Evolutionary conservation across 352 stramenopile genomes (phyloP), one percentile per base, ranked within the genome.

Genomic region (Plasmopara viticola): DNA sequence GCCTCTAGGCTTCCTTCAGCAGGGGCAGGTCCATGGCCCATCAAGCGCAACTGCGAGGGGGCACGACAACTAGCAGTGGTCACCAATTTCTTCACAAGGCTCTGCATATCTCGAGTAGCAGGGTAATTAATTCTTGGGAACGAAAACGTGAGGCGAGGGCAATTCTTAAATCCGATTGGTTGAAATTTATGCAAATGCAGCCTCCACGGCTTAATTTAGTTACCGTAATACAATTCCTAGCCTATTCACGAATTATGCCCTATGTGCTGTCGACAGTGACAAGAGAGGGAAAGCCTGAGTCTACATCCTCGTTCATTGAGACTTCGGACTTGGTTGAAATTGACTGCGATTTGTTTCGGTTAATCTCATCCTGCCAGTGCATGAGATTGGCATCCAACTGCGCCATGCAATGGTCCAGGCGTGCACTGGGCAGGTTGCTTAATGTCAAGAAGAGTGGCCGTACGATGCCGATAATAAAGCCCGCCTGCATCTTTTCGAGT

Each of bases 391-490:
- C 64, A 38, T 90, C 76, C 44, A 93, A 51, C 18, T 89, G 78
- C 9, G 51, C 56, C 52, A 87, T 68, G 58, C 79, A 93, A 47
- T 87, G 75, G 9, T 41, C 59, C 20, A 93, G 58, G 9, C 72
- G 40, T 4, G 74, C 68, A 35, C 62, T 65, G 2, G 82, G 82
- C 15, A 93, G 51, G 37, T 72, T 64, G 20, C 63, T 77, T 29
- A 90, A 62, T 29, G 66, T 72, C 14, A 74, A 41, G 55, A 91
- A 91, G 8, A 91, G 68, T 18, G 88, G 88, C 2, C 76, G 68
- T 13, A 95, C 88, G 35, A 97, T 93, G 48, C 90, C 93, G 34
- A 97, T 86, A 53, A 98, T 96, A 58, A 98, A 98, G 44, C 87
- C 87, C 6, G 94, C 74, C 67, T 98, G 92, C 61, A 88, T 87